Conservation (phyloP, 1,139 yeast genomes). For the Taphrina betulina region DNA sequence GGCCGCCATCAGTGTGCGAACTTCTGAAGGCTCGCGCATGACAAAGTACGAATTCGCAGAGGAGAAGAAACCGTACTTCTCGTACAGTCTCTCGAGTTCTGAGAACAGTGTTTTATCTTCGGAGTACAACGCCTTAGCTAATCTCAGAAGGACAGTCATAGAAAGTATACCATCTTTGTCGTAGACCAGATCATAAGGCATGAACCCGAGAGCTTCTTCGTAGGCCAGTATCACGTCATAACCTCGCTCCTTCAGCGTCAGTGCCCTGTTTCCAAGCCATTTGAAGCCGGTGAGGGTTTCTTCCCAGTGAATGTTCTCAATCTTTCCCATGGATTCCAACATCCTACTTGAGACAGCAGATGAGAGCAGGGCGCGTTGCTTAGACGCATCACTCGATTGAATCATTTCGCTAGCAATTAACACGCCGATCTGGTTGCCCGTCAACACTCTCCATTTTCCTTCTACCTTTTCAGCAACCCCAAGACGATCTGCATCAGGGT, state of each 20-base stretch:
- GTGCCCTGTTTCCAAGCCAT: conserved; percentile 93
- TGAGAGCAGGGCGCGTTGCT: conserved; percentile 57
- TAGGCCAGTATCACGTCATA: conserved; percentile 78
- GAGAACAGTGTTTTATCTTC: conserved; percentile 45
- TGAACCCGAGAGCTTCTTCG: conserved; percentile 95
- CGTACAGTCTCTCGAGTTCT: conserved; percentile 59
- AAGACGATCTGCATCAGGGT: conserved; percentile 96
- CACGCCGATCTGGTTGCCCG: conserved; percentile 89
- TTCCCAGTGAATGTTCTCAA: conserved; percentile 59
- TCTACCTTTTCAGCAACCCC: conserved; percentile 58
- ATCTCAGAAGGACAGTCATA: conserved; percentile 70
- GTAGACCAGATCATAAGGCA: conserved; percentile 72
- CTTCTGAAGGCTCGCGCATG: conserved; percentile 54
- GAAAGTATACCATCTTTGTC: conserved; percentile 95
- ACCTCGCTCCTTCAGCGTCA: conserved; percentile 65
- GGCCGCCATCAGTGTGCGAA: conserved; percentile 38
- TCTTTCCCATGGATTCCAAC: conserved; percentile 65
- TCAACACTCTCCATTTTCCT: conserved; percentile 69
- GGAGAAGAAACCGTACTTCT: conserved; percentile 72
- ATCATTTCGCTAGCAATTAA: conserved; percentile 67
- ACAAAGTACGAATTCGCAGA: conserved; percentile 85
- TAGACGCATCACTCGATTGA: conserved; percentile 35
- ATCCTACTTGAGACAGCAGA: conserved; percentile 92
- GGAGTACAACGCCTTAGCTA: conserved; percentile 53
- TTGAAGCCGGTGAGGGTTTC: conserved; percentile 95